phyloP scores from a whole-genome alignment of 1,284 basidiomycete genomes.

The Apiotrichum gracile region DNA sequence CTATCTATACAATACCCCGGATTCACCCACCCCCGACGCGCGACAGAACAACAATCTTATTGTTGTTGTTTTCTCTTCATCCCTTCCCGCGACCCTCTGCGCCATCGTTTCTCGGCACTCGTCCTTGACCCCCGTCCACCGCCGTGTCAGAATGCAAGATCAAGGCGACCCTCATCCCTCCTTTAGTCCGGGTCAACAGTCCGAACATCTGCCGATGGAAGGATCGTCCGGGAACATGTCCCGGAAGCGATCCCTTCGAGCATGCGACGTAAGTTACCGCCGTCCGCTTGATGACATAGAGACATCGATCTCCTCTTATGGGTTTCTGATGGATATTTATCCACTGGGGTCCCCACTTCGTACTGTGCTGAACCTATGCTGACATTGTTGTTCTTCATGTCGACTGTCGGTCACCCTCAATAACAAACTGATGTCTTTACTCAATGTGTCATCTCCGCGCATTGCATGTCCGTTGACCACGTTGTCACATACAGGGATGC shows the following conservation, averaged over 20 bases:
- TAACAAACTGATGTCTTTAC: too few relatives aligned
- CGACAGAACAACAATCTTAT: background rate
- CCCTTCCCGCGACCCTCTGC: background rate
- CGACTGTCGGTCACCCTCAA: too few relatives aligned
- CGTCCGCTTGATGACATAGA: background rate
- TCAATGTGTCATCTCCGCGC: too few relatives aligned
- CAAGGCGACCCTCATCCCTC: background rate
- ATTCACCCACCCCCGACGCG: background rate
- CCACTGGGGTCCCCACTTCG: background rate
- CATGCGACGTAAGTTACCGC: constrained; percentile 18
- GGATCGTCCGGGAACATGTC: background rate
- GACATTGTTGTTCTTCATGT: too few relatives aligned
- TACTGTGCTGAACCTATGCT: too few relatives aligned
- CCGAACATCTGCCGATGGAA: background rate
- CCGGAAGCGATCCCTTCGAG: constrained; percentile 17
- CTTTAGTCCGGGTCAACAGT: background rate
- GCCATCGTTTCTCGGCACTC: background rate
- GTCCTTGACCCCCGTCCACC: background rate
- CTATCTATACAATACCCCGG: background rate
- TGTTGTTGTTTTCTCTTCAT: background rate
- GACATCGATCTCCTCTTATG: background rate
- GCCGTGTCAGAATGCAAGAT: background rate
- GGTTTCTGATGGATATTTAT: background rate
- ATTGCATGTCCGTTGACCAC: too few relatives aligned
- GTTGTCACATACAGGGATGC: constrained; percentile 11